These are phyloP conservation scores for Gigaspora rosea DNA, from an alignment of 192 early-diverging fungal genomes.

Conservation along the genomic window DNA sequence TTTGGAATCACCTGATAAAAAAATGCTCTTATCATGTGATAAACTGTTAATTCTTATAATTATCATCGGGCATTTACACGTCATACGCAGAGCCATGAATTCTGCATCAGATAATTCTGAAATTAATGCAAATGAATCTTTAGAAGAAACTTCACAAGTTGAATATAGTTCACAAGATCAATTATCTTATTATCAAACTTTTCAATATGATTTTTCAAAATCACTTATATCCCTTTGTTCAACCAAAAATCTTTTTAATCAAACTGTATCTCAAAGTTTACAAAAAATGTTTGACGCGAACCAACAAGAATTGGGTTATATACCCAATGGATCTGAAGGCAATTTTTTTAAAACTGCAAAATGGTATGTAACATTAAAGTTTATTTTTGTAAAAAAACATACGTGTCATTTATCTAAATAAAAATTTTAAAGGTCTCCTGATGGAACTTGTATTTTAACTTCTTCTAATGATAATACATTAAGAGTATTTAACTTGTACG, in stretches of 20 bases:
- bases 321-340: slow-evolving; percentile 43
- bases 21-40: too few relatives aligned
- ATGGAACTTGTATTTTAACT: slow-evolving; percentile 62
- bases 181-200: background rate
- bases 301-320: slow-evolving; percentile 27
- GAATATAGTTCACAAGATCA: too few relatives aligned
- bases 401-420: background rate
- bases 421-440: slow-evolving; percentile 59
- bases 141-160: too few relatives aligned
- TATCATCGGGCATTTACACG: too few relatives aligned
- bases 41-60: too few relatives aligned
- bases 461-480: slow-evolving; percentile 65
- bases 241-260: slow-evolving; percentile 17
- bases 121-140: too few relatives aligned
- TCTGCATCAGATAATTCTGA: too few relatives aligned
- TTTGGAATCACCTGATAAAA: too few relatives aligned
- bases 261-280: slow-evolving; percentile 10
- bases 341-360: slow-evolving; percentile 64
- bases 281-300: background rate
- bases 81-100: too few relatives aligned
- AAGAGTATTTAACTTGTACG: slow-evolving; percentile 57
- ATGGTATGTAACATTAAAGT: slow-evolving; percentile 48
- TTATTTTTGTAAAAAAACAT: background rate
- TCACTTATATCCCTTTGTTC: slow-evolving; percentile 1
- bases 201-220: slow-evolving; percentile 24